phyloP scores from a whole-genome alignment of 78 protist species.

The Dictyostelium discoideum region DNA sequence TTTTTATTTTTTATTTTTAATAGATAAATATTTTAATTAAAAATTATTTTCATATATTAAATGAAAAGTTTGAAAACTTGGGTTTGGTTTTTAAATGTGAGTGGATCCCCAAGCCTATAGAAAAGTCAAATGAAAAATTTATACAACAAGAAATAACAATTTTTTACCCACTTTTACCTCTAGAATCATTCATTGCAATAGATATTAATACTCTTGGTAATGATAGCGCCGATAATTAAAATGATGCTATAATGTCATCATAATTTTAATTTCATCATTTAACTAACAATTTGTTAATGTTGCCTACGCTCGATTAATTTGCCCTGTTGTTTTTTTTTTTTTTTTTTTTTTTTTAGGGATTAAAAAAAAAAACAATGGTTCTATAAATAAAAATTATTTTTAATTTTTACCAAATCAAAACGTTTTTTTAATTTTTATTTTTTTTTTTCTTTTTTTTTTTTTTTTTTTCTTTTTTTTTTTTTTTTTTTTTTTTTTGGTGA shows the following conservation, averaged over 20 bases:
- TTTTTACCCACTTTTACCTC: background rate
- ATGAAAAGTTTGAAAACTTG: background rate
- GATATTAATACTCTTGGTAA: background rate
- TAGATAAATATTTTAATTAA: background rate
- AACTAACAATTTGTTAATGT: background rate
- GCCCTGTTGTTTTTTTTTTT: background rate
- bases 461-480: too few relatives aligned
- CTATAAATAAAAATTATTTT: background rate
- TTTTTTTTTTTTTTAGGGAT: too few relatives aligned
- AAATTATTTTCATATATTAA: background rate
- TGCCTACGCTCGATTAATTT: background rate
- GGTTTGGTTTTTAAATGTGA: background rate
- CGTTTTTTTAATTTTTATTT: too few relatives aligned
- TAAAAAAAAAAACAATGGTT: too few relatives aligned
- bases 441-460: too few relatives aligned
- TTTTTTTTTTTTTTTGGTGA: too few relatives aligned
- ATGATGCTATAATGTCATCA: background rate
- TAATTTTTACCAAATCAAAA: background rate
- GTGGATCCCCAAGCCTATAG: background rate
- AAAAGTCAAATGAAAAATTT: background rate
- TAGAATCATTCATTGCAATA: too few relatives aligned
- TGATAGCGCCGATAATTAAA: background rate
- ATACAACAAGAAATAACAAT: background rate
- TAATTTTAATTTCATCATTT: background rate
- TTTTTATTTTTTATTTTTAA: background rate